Evolutionary conservation across 768 basidiomycete species (phyloP).

Genomic region (Amanita brunnescens): DNA sequence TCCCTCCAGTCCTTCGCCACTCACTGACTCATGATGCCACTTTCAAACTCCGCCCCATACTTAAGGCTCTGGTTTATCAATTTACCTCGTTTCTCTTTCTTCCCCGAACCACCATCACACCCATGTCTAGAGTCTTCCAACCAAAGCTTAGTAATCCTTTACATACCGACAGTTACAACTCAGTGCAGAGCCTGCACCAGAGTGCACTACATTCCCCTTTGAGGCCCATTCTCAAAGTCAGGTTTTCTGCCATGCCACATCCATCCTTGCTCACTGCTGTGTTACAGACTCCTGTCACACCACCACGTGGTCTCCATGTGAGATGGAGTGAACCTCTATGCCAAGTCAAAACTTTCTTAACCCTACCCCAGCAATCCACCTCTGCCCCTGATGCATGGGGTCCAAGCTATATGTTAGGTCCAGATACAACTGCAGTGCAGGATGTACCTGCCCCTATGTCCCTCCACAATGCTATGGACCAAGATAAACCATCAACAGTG

Average conservation of each 20-base stretch:
- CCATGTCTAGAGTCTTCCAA: slow-evolving; percentile 2
- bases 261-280: not conserved
- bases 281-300: not conserved
- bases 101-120: not conserved
- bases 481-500: not conserved
- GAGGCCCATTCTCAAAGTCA: slow-evolving; percentile 1
- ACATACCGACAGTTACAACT: too few species aligned
- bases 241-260: not conserved
- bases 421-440: too few species aligned
- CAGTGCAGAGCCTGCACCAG: too few species aligned
- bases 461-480: not conserved
- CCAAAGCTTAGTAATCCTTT: slow-evolving; percentile 6
- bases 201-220: not conserved
- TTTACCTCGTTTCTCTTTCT: not conserved
- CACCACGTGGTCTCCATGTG: not conserved
- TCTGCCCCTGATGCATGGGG: too few species aligned
- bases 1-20: too few species aligned
- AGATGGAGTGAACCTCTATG: slow-evolving; percentile 4
- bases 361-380: not conserved
- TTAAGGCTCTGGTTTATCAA: not conserved
- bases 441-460: too few species aligned
- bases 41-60: slow-evolving; percentile 3
- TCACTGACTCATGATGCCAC: not conserved
- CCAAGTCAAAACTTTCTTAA: not conserved
- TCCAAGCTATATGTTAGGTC: too few species aligned